Evolutionary conservation across 140 eudicot species (phyloP).

Genomic region (Bidens hawaiensis): DNA sequence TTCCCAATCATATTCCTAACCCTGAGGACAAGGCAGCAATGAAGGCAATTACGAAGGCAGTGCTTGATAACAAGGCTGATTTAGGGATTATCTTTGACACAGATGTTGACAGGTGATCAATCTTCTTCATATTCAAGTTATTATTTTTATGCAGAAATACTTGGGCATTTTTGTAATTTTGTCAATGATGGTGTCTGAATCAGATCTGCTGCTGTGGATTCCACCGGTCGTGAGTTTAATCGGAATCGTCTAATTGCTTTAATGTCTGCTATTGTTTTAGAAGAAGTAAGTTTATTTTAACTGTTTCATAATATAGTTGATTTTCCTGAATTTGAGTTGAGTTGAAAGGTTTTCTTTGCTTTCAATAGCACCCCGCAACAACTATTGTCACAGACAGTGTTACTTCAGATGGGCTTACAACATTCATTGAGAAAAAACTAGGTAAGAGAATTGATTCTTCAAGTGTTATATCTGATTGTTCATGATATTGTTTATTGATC

Average conservation of each 20-base stretch:
- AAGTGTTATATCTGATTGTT: background rate
- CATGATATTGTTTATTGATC: background rate
- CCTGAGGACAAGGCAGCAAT: slow-evolving; percentile 97
- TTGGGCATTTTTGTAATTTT: slow-evolving; percentile 6
- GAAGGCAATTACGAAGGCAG: slow-evolving; percentile 90
- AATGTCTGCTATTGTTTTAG: slow-evolving; percentile 91
- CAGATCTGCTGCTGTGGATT: slow-evolving; percentile 99
- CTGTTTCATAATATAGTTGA: background rate
- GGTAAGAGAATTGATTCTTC: slow-evolving; percentile 39
- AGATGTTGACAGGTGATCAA: slow-evolving; percentile 86
- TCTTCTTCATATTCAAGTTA: background rate
- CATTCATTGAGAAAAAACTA: slow-evolving; percentile 85
- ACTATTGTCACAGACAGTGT: slow-evolving; percentile 98
- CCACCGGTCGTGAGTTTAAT: slow-evolving; percentile 84
- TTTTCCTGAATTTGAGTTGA: slow-evolving; percentile 12
- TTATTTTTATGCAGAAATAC: background rate
- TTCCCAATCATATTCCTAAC: slow-evolving; percentile 98
- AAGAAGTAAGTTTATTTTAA: slow-evolving; percentile 64
- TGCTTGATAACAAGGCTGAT: slow-evolving; percentile 87
- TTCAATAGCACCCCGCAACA: slow-evolving; percentile 89
- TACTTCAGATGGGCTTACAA: slow-evolving; percentile 92
- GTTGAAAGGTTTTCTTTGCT: slow-evolving; percentile 13
- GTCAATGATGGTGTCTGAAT: slow-evolving; percentile 20
- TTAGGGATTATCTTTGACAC: slow-evolving; percentile 98
- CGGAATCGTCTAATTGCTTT: slow-evolving; percentile 90